phyloP scores from a whole-genome alignment of 805 yeast genomes.

The Nematodospora valgi region DNA sequence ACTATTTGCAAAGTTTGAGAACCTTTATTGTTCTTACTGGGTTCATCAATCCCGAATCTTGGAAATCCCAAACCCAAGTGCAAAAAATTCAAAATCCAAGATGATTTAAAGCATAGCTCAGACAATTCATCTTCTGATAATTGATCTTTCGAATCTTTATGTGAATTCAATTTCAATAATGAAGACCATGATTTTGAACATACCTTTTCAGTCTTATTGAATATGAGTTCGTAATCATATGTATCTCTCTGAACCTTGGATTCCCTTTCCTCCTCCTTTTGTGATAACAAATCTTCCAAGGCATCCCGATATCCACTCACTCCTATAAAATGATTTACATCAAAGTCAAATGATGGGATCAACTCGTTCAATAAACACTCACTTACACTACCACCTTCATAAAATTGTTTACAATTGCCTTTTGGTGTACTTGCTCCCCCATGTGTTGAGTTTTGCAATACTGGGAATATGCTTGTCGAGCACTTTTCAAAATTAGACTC shows the following conservation, averaged over 20 bases:
- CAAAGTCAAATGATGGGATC: conserved; percentile 56
- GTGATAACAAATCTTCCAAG: conserved; percentile 42
- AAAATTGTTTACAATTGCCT: conserved; percentile 29
- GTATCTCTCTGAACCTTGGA: conserved; percentile 19
- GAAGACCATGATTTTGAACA: conserved; percentile 44
- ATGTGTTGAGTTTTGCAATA: conserved; percentile 34
- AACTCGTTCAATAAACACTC: conserved; percentile 52
- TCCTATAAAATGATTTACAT: conserved; percentile 55
- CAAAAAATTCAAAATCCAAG: conserved; percentile 55
- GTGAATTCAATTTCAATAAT: conserved; percentile 31
- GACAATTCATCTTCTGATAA: conserved; percentile 43
- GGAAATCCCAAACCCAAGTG: conserved; percentile 63
- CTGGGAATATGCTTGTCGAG: conserved; percentile 43
- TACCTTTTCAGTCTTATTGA: conserved; percentile 41
- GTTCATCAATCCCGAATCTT: conserved; percentile 42
- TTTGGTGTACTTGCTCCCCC: conserved; percentile 16
- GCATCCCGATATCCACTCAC: conserved; percentile 70
- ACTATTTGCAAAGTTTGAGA: conserved; percentile 42
- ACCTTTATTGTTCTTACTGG: conserved; percentile 14
- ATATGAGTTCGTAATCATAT: conserved; percentile 46
- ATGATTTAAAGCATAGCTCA: conserved; percentile 58
- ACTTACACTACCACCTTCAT: conserved; percentile 28
- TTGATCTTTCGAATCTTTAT: conserved; percentile 21
- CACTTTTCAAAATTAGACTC: conserved; percentile 51
- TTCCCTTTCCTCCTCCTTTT: conserved; percentile 9